Percentiles rank a stretch among this genome's conserved stretches.
Conservation (phyloP, 768 basidiomycete genomes). For the Tubosaeta sp. region DNA sequence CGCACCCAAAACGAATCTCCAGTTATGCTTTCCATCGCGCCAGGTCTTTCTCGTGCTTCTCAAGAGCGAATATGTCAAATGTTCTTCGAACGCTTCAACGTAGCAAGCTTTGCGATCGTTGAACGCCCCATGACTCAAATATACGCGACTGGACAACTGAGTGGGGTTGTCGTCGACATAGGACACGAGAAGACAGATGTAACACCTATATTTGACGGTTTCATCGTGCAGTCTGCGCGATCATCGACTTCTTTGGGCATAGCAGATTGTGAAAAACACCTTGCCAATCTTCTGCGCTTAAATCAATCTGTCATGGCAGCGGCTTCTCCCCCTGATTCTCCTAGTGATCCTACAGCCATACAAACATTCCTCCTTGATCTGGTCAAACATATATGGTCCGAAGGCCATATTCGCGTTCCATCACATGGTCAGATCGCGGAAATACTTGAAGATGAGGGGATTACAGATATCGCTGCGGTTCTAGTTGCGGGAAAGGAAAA, state of each 20-base stretch:
- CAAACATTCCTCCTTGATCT: constrained; percentile 56
- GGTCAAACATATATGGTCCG: constrained; percentile 58
- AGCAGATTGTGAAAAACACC: constrained; percentile 67
- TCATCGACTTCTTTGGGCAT: constrained; percentile 62
- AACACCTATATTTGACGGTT: constrained; percentile 71
- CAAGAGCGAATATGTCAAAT: constrained; percentile 76
- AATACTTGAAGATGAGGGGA: constrained; percentile 70
- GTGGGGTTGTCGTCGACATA: constrained; percentile 79
- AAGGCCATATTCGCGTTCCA: constrained; percentile 67
- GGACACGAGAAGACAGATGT: constrained; percentile 73
- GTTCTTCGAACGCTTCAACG: constrained; percentile 92
- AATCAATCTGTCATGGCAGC: constrained; percentile 62
- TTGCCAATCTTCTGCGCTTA: constrained; percentile 65
- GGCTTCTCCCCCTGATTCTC: constrained; percentile 50
- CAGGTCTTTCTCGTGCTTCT: constrained; percentile 59
- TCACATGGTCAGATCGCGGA: constrained; percentile 67
- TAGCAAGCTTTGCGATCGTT: constrained; percentile 74
- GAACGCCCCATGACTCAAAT: constrained; percentile 83
- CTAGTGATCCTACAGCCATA: constrained; percentile 43
- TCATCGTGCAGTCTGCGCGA: constrained; percentile 51
- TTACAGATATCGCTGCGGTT: constrained; percentile 87
- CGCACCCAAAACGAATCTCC: constrained; percentile 88
- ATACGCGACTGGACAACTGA: constrained; percentile 68
- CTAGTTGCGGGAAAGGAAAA: constrained; percentile 89
- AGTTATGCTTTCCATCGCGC: constrained; percentile 65